Evolutionary conservation across 2,329 filamentous ascomycete species (phyloP).

Genomic region (Xylariaceae sp.): DNA sequence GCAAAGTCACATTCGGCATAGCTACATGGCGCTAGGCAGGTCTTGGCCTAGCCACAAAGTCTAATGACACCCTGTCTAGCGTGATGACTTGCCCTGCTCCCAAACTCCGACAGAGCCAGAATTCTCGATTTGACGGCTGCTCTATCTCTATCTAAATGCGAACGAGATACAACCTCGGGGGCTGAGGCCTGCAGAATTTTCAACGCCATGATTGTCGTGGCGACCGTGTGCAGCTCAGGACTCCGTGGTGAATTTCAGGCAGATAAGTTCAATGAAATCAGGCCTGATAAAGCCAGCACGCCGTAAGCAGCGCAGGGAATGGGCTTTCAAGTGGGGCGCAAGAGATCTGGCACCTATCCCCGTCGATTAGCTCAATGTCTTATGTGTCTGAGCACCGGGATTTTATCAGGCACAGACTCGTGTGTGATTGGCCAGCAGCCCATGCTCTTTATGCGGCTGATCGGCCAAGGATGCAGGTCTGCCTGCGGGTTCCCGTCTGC

Average conservation of each 20-base stretch:
- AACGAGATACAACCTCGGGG: no score
- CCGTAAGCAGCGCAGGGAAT: neutral
- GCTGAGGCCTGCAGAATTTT: no score
- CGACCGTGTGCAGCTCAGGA: no score
- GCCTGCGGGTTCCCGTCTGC: conserved; percentile 7
- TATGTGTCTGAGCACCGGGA: neutral
- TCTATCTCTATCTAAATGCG: neutral
- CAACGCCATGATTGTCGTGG: no score
- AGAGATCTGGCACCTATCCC: neutral
- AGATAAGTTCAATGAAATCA: neutral
- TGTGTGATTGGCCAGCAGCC: conserved; percentile 7
- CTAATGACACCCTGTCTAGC: neutral
- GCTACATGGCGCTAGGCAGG: neutral
- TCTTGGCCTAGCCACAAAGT: neutral
- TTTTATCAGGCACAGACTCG: neutral
- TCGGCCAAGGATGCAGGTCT: conserved; percentile 11
- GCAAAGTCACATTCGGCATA: neutral
- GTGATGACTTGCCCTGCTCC: neutral
- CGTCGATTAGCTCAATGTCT: neutral
- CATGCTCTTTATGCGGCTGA: neutral
- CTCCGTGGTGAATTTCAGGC: no score
- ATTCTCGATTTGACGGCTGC: neutral
- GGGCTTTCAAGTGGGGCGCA: neutral
- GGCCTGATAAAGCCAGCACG: neutral
- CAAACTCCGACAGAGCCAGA: neutral